These are phyloP conservation scores for Eucalyptus curtisii DNA, from an alignment of 345 rosid genomes.

Conservation along the genomic window DNA sequence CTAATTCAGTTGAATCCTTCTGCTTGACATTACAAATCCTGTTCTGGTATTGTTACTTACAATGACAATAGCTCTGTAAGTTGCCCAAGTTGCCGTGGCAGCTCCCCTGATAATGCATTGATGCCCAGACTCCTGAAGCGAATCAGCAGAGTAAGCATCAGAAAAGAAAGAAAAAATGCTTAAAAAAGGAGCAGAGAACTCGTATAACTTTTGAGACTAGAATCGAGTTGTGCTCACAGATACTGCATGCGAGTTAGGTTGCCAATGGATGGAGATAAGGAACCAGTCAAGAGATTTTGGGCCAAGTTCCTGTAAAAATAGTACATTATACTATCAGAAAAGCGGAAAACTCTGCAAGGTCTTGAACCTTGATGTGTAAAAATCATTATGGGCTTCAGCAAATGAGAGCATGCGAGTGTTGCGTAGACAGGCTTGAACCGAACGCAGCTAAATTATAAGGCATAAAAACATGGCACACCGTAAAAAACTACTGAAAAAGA, in stretches of 20 bases:
- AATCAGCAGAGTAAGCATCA: not conserved
- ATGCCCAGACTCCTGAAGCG: slow-evolving; percentile 35
- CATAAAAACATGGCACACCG: not conserved
- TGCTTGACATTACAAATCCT: not conserved
- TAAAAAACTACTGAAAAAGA: not conserved
- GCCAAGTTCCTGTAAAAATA: slow-evolving; percentile 22
- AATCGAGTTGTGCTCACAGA: slow-evolving; percentile 32
- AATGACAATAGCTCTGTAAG: slow-evolving; percentile 33
- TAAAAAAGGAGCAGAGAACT: not conserved
- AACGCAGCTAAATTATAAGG: not conserved
- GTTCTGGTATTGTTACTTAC: slow-evolving; percentile 13
- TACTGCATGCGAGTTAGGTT: slow-evolving; percentile 44
- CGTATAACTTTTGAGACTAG: not conserved
- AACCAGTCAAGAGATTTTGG: slow-evolving; percentile 38
- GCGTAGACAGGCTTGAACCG: not conserved
- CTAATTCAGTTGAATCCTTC: not conserved
- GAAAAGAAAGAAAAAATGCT: not conserved
- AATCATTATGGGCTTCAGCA: not conserved
- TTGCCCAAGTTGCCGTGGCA: slow-evolving; percentile 56
- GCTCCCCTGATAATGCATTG: slow-evolving; percentile 52
- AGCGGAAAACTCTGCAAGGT: not conserved
- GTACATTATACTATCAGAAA: slow-evolving; percentile 19
- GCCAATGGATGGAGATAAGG: slow-evolving; percentile 30
- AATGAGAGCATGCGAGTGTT: not conserved
- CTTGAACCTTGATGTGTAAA: not conserved